Evolutionary conservation across 2,329 filamentous ascomycete genomes (phyloP), one percentile per base, ranked within the genome.

Genomic region (Intubia oerlemansii): DNA sequence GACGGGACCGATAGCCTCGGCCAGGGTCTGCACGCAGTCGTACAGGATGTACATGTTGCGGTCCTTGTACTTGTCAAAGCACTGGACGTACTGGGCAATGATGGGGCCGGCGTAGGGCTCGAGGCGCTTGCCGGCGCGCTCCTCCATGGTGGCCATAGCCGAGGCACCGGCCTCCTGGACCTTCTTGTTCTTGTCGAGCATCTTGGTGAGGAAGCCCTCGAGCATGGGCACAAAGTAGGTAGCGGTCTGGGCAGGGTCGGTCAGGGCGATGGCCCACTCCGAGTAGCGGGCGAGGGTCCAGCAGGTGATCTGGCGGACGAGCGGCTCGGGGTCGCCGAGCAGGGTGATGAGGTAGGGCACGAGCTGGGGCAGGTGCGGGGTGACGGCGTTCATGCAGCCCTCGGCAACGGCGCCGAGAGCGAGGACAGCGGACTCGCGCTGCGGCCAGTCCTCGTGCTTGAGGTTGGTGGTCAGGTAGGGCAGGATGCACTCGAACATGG

Each of bases 21-120:
- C 88, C 32, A 98, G 59, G 1, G 88, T 98, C 54, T 98, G 88
- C 19, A 98, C 80, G 49, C 88, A 95, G 53, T 98, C 88, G 54
- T 98, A 98, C 19, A 98, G 66, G 31, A 95, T 90, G 55, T 90
- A 93, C 70, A 95, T 93, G 55, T 98, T 98, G 43, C 81, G 75
- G 51, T 95, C 85, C 61, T 98, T 95, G 66, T 95, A 98, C 51
- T 78, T 82, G 30, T 61, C 66, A 51, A 98, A 98, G 50, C 88
- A 98, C 35, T 66, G 62, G 29, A 93, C 82, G 44, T 85, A 95
- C 47, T 95, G 88, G 36, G 73, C 74, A 30, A 95, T 68, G 42
- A 98, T 95, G 16, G 84, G 79, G 17, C 74, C 65, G 42, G 80
- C 84, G 52, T 93, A 98, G 0, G 80, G 80, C 37, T 74, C 70